These are phyloP conservation scores for Mortierella alpina DNA, from an alignment of 192 early-diverging fungal species.

Conservation along the genomic window DNA sequence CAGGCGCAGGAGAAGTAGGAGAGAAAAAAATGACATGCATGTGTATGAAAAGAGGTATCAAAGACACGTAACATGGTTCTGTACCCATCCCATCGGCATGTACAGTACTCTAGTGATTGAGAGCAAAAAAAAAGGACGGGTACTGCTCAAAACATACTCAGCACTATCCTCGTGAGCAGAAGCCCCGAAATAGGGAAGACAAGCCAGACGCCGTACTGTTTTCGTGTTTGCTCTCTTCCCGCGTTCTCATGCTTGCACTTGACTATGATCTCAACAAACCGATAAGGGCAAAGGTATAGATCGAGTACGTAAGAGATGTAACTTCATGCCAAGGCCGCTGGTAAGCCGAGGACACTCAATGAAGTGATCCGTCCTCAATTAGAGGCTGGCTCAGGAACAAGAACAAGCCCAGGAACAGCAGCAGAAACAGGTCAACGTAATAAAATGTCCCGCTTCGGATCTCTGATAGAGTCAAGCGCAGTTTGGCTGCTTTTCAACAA, in stretches of 20 bases:
- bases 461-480: too few relatives aligned
- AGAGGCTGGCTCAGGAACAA: too few relatives aligned
- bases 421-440: too few relatives aligned
- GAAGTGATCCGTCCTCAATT: too few relatives aligned
- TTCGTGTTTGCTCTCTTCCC: neutral
- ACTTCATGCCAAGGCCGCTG: too few relatives aligned
- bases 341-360: too few relatives aligned
- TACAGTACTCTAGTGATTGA: neutral
- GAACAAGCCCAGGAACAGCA: too few relatives aligned
- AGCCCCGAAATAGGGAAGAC: slow-evolving; percentile 6
- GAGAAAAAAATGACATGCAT: neutral
- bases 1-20: neutral
- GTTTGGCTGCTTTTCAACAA: too few relatives aligned
- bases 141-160: neutral
- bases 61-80: slow-evolving; percentile 3
- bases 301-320: neutral
- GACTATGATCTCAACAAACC: too few relatives aligned
- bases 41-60: neutral
- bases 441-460: too few relatives aligned
- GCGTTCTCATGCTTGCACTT: neutral
- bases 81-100: neutral
- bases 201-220: neutral
- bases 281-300: neutral
- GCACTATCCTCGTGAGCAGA: neutral
- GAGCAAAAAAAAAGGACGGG: slow-evolving; percentile 4